A percentile compares a stretch with the other conserved stretches of the same genome.
These are phyloP conservation scores for Peronosclerospora sorghi DNA, from an alignment of 352 stramenopile genomes.

Conservation along the genomic window DNA sequence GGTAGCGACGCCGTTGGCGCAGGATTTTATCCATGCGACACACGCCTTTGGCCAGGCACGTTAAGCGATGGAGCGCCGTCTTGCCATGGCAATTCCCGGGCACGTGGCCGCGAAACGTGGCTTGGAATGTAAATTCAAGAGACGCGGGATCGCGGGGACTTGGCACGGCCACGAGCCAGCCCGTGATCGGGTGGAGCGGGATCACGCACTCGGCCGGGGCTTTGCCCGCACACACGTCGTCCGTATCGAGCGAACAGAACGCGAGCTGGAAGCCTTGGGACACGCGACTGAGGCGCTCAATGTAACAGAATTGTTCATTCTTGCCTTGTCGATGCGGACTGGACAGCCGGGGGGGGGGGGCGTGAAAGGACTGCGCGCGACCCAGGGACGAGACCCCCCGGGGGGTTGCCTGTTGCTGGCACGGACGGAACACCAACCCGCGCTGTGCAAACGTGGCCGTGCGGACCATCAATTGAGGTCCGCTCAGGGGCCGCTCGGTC, in stretches of 20 bases:
- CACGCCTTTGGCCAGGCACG: conserved; percentile 17
- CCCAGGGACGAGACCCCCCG: too few relatives aligned
- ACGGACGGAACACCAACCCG: conserved; percentile 5
- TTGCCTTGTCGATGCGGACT: too few relatives aligned
- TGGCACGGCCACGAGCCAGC: conserved; percentile 19
- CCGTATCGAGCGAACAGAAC: conserved; percentile 17
- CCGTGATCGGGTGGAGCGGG: conserved; percentile 20
- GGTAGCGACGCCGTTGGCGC: conserved; percentile 13
- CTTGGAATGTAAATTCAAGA: conserved; percentile 22
- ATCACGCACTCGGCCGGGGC: conserved; percentile 20
- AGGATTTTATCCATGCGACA: conserved; percentile 22
- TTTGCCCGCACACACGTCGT: conserved; percentile 19
- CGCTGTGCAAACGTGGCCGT: conserved; percentile 21
- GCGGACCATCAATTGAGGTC: conserved; percentile 23
- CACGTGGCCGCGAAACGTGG: conserved; percentile 11
- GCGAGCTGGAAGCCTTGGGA: conserved; percentile 13
- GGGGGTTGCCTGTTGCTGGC: too few relatives aligned
- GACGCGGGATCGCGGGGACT: conserved; percentile 4
- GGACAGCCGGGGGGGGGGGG: too few relatives aligned
- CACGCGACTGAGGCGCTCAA: conserved; percentile 20
- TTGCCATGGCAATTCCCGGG: conserved; percentile 8
- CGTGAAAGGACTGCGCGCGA: neutral
- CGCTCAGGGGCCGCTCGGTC: neutral
- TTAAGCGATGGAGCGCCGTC: conserved; percentile 14
- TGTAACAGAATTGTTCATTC: conserved; percentile 26